Evolutionary conservation across 1,284 basidiomycete genomes (phyloP), one percentile per base, ranked within the genome.

Genomic region (Apiotrichum akiyoshidainum): DNA sequence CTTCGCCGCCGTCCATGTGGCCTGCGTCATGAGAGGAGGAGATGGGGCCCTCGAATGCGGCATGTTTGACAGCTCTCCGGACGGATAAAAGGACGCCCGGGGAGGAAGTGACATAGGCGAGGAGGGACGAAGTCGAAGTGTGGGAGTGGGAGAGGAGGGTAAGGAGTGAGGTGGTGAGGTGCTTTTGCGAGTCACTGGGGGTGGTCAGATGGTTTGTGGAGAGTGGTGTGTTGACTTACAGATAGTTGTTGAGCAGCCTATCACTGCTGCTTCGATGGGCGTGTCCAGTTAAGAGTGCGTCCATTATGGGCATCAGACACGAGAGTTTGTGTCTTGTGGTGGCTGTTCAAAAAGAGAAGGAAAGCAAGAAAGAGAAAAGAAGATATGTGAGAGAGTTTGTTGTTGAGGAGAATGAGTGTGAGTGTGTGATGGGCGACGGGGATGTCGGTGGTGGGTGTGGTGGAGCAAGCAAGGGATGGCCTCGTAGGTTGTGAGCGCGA

Each of bases 41-140:
- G 22, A 75, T 65, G 0, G 76, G 76, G 3, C 77, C 77, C 59
- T 78, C 77, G 60, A 78, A 78, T 0, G 71, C 76, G 5, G 77
- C 73, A 63, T 78, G 73, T 31, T 75, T 73, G 10, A 78, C 77
- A 0, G 72, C 67, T 34, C 73, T 67, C 22, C 77, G 71, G 46
- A 78, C 65, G 10, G 74, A 69, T 17, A 66, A 68, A 22, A 73
- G 61, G 13, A 78, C 75, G 14, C 77, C 77, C 4, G 77, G 74
- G 1, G 77, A 78, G 11, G 77, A 78, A 11, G 77, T 78, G 7
- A 75, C 72, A 58, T 78, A 78, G 41, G 77, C 77, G 42, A 78
- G 68, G 40, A 78, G 65, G 5, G 77, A 78, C 17, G 77, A 78
- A 9, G 76, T 76, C 21, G 77, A 77, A 9, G 76, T 70, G 57